Percentiles rank a stretch among this genome's conserved stretches.
These are phyloP conservation scores for Darksidea phi DNA, from an alignment of 495 filamentous ascomycete genomes.

Conservation along the genomic window DNA sequence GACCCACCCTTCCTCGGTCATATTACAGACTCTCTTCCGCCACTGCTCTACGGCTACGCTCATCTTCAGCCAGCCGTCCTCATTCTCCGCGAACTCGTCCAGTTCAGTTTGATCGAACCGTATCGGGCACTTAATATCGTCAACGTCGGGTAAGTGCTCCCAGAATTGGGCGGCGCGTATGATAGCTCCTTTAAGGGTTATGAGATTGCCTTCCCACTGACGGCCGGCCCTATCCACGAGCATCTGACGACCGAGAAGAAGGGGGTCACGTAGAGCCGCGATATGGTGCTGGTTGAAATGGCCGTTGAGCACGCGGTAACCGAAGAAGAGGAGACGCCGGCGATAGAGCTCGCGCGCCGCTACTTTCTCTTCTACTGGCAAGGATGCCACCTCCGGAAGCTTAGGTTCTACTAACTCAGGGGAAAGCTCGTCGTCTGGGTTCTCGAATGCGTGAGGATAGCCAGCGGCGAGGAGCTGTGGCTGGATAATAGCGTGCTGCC, in stretches of 20 bases:
- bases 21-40: conserved; percentile 14
- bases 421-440: conserved; percentile 31
- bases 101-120: conserved; percentile 29
- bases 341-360: conserved; percentile 35
- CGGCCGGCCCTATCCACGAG: conserved; percentile 38
- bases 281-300: conserved; percentile 34
- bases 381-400: conserved; percentile 26
- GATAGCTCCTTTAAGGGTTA: conserved; percentile 34
- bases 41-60: conserved; percentile 1
- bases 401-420: conserved; percentile 25
- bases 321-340: conserved; percentile 32
- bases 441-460: conserved; percentile 40
- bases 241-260: conserved; percentile 33
- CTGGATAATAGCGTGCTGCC: conserved; percentile 41
- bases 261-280: conserved; percentile 29
- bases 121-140: conserved; percentile 29
- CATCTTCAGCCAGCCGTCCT: conserved; percentile 19
- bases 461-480: conserved; percentile 41
- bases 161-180: conserved; percentile 34
- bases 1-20: conserved; percentile 16
- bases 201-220: conserved; percentile 37
- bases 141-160: conserved; percentile 31
- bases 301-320: conserved; percentile 36
- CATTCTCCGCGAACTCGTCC: conserved; percentile 24
- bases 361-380: conserved; percentile 28